Evolutionary conservation across 1,139 yeast species (phyloP).

Genomic region (Nakaseomyces nivariensis): DNA sequence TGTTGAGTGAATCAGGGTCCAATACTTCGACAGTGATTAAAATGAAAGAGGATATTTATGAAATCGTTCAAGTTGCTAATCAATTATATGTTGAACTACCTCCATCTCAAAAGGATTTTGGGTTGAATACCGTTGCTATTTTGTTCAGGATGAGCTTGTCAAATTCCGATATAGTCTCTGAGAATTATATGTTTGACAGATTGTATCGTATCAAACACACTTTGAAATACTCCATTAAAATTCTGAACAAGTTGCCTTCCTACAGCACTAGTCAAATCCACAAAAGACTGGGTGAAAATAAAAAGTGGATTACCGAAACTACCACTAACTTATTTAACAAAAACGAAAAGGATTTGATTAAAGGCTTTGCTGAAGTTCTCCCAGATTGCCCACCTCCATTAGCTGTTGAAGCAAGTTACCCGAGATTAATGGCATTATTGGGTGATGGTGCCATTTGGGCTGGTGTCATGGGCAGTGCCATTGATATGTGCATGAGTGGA

Average conservation of each 20-base stretch:
- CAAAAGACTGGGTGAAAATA: background rate
- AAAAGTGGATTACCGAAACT: background rate
- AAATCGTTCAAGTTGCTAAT: background rate
- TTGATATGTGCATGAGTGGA: slow-evolving; percentile 1
- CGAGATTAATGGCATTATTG: background rate
- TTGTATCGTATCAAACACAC: slow-evolving; percentile 1
- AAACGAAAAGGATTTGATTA: background rate
- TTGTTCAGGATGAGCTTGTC: background rate
- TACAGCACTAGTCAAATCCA: background rate
- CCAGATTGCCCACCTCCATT: slow-evolving; percentile 2
- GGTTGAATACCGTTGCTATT: background rate
- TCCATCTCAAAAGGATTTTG: background rate
- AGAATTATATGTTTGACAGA: background rate
- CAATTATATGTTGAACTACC: background rate
- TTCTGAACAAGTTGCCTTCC: background rate
- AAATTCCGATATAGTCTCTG: background rate
- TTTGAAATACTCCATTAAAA: background rate
- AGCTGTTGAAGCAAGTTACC: background rate
- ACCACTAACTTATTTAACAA: background rate
- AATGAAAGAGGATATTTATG: background rate
- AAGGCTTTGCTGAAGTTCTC: background rate
- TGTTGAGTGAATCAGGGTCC: background rate
- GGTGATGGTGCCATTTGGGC: background rate
- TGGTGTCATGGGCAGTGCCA: background rate
- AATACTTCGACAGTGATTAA: background rate